Evolutionary conservation across 2,329 filamentous ascomycete genomes (phyloP).

Genomic region (Fusarium sp.): DNA sequence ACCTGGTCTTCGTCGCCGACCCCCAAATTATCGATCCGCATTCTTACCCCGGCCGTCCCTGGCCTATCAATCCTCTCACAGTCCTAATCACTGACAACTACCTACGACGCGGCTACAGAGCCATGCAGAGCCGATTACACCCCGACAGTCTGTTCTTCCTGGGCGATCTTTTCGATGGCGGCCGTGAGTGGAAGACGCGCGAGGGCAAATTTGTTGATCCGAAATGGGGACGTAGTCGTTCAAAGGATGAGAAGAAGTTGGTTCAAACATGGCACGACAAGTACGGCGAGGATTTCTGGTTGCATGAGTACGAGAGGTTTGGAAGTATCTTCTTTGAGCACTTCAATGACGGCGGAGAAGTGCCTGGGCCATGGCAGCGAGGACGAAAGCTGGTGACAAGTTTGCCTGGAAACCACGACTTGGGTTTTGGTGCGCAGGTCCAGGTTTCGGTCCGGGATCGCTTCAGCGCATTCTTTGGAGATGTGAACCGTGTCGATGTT

Average conservation of each 20-base stretch:
- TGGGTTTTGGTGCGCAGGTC: slow-evolving; percentile 90
- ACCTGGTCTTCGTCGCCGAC: slow-evolving; percentile 86
- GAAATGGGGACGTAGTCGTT: slow-evolving; percentile 67
- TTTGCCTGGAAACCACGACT: slow-evolving; percentile 93
- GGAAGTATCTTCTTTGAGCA: slow-evolving; percentile 84
- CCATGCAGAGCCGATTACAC: slow-evolving; percentile 79
- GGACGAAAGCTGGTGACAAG: slow-evolving; percentile 85
- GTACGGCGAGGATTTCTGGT: slow-evolving; percentile 87
- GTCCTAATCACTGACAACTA: slow-evolving; percentile 86
- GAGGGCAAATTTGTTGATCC: slow-evolving; percentile 71
- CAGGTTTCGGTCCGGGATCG: slow-evolving; percentile 83
- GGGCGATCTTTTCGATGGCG: slow-evolving; percentile 95
- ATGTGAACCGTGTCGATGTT: slow-evolving; percentile 90
- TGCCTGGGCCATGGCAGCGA: slow-evolving; percentile 69
- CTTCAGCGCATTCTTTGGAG: slow-evolving; percentile 90
- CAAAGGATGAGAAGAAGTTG: slow-evolving; percentile 64
- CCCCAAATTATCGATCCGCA: slow-evolving; percentile 94
- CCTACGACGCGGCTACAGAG: slow-evolving; percentile 83
- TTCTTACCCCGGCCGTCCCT: slow-evolving; percentile 87
- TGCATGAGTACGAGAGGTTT: slow-evolving; percentile 88
- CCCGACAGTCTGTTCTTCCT: slow-evolving; percentile 93
- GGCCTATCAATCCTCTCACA: slow-evolving; percentile 68
- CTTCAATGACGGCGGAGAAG: slow-evolving; percentile 70
- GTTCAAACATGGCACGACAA: slow-evolving; percentile 77
- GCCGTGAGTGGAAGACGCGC: slow-evolving; percentile 89